Evolutionary conservation across 2,329 filamentous ascomycete species (phyloP), one percentile per base, ranked within the genome.

Genomic region (Pestalotiopsis sp.): DNA sequence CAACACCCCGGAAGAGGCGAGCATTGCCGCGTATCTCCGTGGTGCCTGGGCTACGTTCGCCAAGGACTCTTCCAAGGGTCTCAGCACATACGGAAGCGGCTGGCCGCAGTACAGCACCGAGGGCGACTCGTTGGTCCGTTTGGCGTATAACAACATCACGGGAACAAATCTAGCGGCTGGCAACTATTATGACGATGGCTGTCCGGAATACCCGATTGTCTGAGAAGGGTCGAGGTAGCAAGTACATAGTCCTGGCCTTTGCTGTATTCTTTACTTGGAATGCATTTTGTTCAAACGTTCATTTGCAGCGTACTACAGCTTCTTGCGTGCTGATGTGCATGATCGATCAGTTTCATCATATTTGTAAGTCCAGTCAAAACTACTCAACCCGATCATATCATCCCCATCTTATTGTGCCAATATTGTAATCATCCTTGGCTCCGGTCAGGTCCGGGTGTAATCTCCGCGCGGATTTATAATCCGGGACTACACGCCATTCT

Each of bases 171-270:
- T 63, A n/a, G 41, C 4, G 11, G 17, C 57, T 41, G 66, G 66
- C 6, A 56, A 52, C 36, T 31, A 23, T 6, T 67, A 67, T 39
- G 66, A 67, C n/a, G 25, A 20, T 14, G 58, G 25, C 11, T 67
- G 67, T 79, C 79, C 72, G 71, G 88, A 86, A 4, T 64, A 64
- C 20, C 61, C 61, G 6, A 39, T n/a, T 4, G 61, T 64, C 5
- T 27, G 59, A 36, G 58, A 39, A 14, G 17, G 25, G 31, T 20
- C 9, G 4, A 9, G 12, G 23, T 36, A 59, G n/a, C 45, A 11
- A 23, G 6, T 11, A 52, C 17, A 3, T 11, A 52, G 14, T 23
- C n/a, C 14, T 52, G 17, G 45, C 45, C 45, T 9, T 23, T 9
- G 20, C 17, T 17, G 45, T 36, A 7, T 36, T 36, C 31, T 52